Evolutionary conservation across 2,329 filamentous ascomycete species (phyloP).

Genomic region (Neopestalotiopsis rosae): DNA sequence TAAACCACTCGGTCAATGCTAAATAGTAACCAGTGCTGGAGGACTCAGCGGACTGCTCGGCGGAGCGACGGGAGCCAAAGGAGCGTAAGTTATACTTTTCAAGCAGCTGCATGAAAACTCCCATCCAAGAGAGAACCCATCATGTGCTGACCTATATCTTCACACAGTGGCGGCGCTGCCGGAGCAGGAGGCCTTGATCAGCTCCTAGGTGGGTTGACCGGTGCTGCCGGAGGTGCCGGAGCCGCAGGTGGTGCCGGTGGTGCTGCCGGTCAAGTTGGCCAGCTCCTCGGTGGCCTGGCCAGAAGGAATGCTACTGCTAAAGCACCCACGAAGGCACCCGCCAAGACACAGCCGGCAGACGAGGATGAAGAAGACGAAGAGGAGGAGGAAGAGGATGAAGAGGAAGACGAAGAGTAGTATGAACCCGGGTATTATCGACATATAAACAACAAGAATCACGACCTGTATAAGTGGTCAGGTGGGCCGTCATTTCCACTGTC

Average conservation of each 20-base stretch:
- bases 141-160: background rate
- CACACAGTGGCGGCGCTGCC: slow-evolving; percentile 9
- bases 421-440: background rate
- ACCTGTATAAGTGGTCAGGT: background rate
- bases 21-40: background rate
- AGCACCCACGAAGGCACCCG: background rate
- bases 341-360: background rate
- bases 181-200: slow-evolving; percentile 15
- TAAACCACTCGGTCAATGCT: background rate
- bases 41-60: slow-evolving; percentile 14
- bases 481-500: too few relatives aligned
- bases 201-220: slow-evolving; percentile 17
- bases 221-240: slow-evolving; percentile 4
- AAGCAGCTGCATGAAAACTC: background rate
- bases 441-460: background rate
- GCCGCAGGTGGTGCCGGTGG: slow-evolving; percentile 12
- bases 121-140: too few relatives aligned
- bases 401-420: background rate
- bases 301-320: background rate
- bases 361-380: slow-evolving; percentile 8
- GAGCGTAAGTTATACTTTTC: background rate
- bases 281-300: slow-evolving; percentile 10
- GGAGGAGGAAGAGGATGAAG: slow-evolving; percentile 9
- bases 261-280: background rate
- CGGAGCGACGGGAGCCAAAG: slow-evolving; percentile 11